Percentiles rank a stretch among this genome's conserved stretches.
Evolutionary conservation across 352 stramenopile genomes (phyloP).

Genomic region (Elongisporangium anandrum): DNA sequence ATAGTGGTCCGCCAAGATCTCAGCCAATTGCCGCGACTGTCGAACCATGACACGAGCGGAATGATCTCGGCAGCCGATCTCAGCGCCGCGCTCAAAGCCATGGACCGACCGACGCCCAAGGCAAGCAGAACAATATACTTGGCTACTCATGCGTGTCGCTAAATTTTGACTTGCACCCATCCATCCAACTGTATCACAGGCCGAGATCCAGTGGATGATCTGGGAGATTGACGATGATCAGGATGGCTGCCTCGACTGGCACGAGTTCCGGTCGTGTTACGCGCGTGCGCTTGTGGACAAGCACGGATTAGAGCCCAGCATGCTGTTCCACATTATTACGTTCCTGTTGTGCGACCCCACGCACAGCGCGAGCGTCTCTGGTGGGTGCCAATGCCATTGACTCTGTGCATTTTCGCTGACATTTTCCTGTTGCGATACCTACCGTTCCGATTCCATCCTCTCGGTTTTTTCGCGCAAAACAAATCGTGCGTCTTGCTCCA

Average conservation of each 20-base stretch:
- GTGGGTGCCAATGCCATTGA: constrained; percentile 19
- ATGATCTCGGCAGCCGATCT: constrained; percentile 39
- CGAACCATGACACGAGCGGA: constrained; percentile 20
- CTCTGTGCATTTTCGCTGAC: background rate
- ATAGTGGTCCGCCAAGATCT: background rate
- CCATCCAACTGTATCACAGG: constrained; percentile 25
- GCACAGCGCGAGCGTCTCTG: constrained; percentile 83
- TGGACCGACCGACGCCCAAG: constrained; percentile 30
- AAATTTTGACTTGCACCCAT: constrained; percentile 1
- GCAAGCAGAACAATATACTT: constrained; percentile 8
- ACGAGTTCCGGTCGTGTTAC: constrained; percentile 93
- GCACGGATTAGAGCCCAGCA: constrained; percentile 89
- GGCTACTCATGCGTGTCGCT: background rate
- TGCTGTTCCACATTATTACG: constrained; percentile 93
- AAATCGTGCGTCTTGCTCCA: constrained; percentile 1
- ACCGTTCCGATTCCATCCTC: background rate
- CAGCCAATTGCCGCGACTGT: background rate
- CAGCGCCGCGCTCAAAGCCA: constrained; percentile 32
- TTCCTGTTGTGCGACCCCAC: constrained; percentile 94
- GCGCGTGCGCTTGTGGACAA: constrained; percentile 88
- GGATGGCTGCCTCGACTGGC: constrained; percentile 88
- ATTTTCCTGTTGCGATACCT: background rate
- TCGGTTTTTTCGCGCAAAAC: constrained; percentile 5
- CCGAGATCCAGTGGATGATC: constrained; percentile 94
- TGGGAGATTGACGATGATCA: constrained; percentile 97